Conservation (phyloP, 306 rosid genomes). For the Coriaria nepalensis region DNA sequence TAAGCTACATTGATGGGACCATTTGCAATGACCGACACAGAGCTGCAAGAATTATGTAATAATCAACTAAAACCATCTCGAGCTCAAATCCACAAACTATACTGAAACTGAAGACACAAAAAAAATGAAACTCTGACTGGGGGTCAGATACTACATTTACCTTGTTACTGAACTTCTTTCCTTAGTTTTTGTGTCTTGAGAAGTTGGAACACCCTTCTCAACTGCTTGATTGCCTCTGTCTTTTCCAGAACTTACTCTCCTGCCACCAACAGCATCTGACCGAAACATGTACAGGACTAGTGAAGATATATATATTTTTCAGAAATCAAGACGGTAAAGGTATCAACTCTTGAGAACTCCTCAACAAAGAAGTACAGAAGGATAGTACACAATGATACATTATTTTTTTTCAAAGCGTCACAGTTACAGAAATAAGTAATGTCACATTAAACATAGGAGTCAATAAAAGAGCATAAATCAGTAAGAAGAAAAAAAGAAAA, state of each 20-base stretch:
- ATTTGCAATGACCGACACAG: constrained; percentile 32
- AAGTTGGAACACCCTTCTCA: constrained; percentile 45
- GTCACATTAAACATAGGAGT: too few relatives aligned
- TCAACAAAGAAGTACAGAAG: too few relatives aligned
- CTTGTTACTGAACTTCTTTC: constrained; percentile 45
- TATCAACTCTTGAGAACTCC: too few relatives aligned
- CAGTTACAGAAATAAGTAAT: too few relatives aligned
- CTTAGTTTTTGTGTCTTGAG: constrained; percentile 44
- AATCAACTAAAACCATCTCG: constrained; percentile 10
- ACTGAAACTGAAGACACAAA: constrained; percentile 3
- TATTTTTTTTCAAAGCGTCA: background rate
- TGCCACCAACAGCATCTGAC: constrained; percentile 61
- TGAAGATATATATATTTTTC: too few relatives aligned
- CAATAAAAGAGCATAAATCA: too few relatives aligned
- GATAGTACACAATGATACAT: constrained; percentile 14
- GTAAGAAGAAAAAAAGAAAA: too few relatives aligned
- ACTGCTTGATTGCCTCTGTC: constrained; percentile 45
- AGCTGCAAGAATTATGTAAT: constrained; percentile 36
- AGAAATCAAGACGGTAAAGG: too few relatives aligned
- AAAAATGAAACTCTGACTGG: background rate
- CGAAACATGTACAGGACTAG: constrained; percentile 22
- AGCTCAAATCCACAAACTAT: background rate
- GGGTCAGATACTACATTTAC: constrained; percentile 21
- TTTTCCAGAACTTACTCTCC: constrained; percentile 46
- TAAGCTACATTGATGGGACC: constrained; percentile 35